Evolutionary conservation across 129 eudicot species (phyloP).

Genomic region (Kitagawia praeruptora): DNA sequence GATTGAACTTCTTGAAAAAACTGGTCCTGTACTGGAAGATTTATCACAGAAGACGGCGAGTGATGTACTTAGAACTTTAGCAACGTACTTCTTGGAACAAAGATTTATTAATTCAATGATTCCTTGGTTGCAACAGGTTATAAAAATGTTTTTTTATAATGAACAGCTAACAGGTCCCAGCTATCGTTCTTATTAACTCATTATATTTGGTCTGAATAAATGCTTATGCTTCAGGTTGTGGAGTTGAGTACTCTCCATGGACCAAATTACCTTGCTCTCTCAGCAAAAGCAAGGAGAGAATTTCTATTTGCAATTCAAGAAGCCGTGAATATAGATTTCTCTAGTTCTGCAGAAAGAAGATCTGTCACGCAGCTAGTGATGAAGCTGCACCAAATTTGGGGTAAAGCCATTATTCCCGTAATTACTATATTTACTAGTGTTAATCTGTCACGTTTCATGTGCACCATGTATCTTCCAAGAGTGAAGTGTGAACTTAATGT

Average conservation of each 20-base stretch:
- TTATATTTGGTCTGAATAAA: not conserved
- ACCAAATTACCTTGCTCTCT: slow-evolving; percentile 38
- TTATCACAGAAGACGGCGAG: slow-evolving; percentile 54
- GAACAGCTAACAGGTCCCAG: not conserved
- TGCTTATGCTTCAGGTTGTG: slow-evolving; percentile 36
- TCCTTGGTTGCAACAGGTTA: slow-evolving; percentile 93
- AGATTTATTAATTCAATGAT: slow-evolving; percentile 50
- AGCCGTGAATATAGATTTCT: slow-evolving; percentile 44
- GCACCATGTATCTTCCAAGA: not conserved
- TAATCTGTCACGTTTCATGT: not conserved
- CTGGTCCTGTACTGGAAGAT: slow-evolving; percentile 81
- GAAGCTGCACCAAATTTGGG: slow-evolving; percentile 66
- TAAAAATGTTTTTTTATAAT: not conserved
- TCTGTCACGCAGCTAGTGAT: slow-evolving; percentile 41
- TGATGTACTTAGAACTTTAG: slow-evolving; percentile 51
- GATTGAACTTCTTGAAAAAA: slow-evolving; percentile 76
- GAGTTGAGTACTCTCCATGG: slow-evolving; percentile 55
- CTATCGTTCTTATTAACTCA: not conserved
- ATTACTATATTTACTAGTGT: not conserved
- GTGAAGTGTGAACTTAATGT: not conserved
- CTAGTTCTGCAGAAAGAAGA: slow-evolving; percentile 54
- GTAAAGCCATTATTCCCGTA: slow-evolving; percentile 24
- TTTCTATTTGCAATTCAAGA: slow-evolving; percentile 49
- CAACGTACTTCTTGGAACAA: slow-evolving; percentile 55
- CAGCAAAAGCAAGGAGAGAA: slow-evolving; percentile 50